Evolutionary conservation across 345 rosid genomes (phyloP), one percentile per base, ranked within the genome.

Genomic region (Bretschneidera sinensis): DNA sequence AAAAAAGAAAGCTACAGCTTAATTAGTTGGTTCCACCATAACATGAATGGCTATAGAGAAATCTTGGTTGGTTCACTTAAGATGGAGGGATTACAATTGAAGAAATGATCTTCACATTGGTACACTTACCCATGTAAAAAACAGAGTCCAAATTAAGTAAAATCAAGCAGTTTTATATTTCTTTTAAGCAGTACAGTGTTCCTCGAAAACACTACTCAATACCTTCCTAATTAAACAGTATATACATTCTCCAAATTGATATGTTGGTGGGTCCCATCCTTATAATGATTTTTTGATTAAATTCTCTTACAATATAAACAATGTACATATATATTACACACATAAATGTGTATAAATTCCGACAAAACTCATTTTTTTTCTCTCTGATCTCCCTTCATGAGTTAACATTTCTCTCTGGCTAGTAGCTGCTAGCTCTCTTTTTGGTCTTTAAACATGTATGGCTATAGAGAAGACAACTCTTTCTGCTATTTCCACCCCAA

Each of bases 401-500:
- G 34, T 66, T 49, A 51, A 33, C 51, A 57, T n/a, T 52, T 56
- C 25, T 54, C 54, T 51, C 45, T 55, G 18, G n/a, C n/a, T n/a
- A n/a, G n/a, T n/a, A n/a, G n/a, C n/a, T n/a, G n/a, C n/a, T n/a
- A n/a, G n/a, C n/a, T 51, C 31, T 22, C 45, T 33, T 43, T 33
- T 17, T 61, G 24, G n/a, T 21, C n/a, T n/a, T n/a, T 39, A 39
- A 39, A 39, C 45, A 88, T 81, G 94, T 84, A 79, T 71, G 83
- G 72, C 48, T 74, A 75, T 57, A 79, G 75, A 72, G 89, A 81
- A 67, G 81, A 82, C 71, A 71, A 72, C 59, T 69, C 82, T 20
- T 73, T 57, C 49, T 94, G 98, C 70, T 87, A 77, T 69, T 88
- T 85, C 77, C 99, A 94, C 70, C 96, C 95, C 25, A 80, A 74